These are phyloP conservation scores for Vaccinium vitisidaea DNA, from an alignment of 148 eudicot genomes.

Conservation along the genomic window DNA sequence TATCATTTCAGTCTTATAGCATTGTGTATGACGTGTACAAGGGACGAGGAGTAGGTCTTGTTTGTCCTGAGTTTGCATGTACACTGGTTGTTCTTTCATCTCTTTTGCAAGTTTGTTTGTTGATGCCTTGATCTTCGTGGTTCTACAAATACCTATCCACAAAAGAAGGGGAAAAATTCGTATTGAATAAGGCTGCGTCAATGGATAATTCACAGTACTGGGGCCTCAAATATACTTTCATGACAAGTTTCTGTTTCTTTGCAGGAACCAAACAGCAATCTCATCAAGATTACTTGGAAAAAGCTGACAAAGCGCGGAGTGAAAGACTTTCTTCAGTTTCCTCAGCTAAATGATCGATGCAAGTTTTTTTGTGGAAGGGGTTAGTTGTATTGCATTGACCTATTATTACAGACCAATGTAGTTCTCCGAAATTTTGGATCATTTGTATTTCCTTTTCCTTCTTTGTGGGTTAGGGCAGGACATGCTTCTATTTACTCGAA, in stretches of 20 bases:
- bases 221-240: neutral
- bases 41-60: neutral
- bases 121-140: neutral
- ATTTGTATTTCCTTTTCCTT: neutral
- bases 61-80: neutral
- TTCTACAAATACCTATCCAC: neutral
- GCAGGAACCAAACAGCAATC: conserved; percentile 67
- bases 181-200: neutral
- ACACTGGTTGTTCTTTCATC: neutral
- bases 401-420: neutral
- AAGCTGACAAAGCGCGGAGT: conserved; percentile 66
- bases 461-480: neutral
- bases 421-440: neutral
- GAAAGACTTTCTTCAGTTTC: conserved; percentile 55
- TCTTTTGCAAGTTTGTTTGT: neutral
- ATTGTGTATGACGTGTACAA: neutral
- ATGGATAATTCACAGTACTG: neutral
- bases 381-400: neutral
- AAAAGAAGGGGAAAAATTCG: neutral
- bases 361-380: neutral
- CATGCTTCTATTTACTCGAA: neutral
- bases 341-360: conserved; percentile 13
- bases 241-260: conserved; percentile 19
- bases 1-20: neutral
- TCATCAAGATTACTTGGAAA: conserved; percentile 79